Base-by-base conservation (phyloP, 257 asterid species). In the Solanum verrucosum region DNA sequence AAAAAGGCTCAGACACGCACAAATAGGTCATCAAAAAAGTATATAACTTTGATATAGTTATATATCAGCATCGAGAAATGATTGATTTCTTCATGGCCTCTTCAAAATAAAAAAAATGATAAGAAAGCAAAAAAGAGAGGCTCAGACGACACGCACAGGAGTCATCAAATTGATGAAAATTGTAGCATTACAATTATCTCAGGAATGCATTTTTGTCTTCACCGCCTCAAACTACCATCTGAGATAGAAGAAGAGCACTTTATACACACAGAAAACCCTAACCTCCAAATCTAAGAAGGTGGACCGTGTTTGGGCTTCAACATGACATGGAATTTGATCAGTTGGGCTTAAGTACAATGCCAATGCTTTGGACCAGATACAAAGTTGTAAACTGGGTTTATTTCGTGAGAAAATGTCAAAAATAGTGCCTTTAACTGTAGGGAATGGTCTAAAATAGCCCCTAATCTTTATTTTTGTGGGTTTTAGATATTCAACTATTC, bases 1-100 rank as follows among this genome's bases (percentile, higher is more conserved):
- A 13, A 42, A 40, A 91, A 83, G 94, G 95, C 98, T 95, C 98
- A 93, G 96, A 95, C 98, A 95, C 96, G 96, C 98, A 95, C 94
- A 95, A 95, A 92, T 79, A 85, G 87, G 93, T 95, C 96, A 93
- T 91, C 98, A 94, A 31, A 46, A 44, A 21, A 46, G 88, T 83
- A n/a, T 37, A 73, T 63, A 21, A 73, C 87, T 38, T 31, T 71
- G 59, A 65, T 75, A 25, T 52, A 35, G 40, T 14, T 74, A 84
- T 68, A 84, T 29, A 86, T 93, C 96, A 95, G 98, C 88, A 92
- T 95, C 96, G 95, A 95, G 96, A 94, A 93, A 93, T 86, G 95
- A 83, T 87, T 92, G 68, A 63, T 83, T 23, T 92, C 98, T 89
- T 93, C 95, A 90, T 91, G 70, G 94, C 94, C 93, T 87, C 78